Evolutionary conservation across 148 eudicot genomes (phyloP).

Genomic region (Rhododendron simsii): DNA sequence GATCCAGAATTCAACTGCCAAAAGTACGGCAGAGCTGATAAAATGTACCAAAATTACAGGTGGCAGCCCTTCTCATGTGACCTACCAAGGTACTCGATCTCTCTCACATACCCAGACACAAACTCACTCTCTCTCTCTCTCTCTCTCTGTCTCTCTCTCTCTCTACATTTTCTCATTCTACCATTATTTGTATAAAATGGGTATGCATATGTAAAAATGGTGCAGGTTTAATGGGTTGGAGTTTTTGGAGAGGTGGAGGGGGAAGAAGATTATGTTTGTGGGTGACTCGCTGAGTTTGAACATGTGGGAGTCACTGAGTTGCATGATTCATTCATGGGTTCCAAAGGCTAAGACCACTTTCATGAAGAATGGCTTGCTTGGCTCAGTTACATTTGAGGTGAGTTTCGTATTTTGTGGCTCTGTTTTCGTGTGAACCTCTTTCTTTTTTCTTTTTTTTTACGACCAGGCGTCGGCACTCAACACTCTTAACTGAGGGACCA

Average conservation of each 20-base stretch:
- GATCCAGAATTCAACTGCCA: slow-evolving; percentile 72
- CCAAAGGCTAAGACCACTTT: slow-evolving; percentile 54
- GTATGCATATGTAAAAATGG: background rate
- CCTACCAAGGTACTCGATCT: slow-evolving; percentile 52
- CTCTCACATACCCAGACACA: background rate
- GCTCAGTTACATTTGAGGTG: slow-evolving; percentile 65
- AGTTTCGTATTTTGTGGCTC: background rate
- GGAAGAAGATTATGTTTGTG: slow-evolving; percentile 90
- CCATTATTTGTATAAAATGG: background rate
- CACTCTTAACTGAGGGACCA: no score
- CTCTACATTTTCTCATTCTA: slow-evolving; percentile 1
- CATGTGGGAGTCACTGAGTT: slow-evolving; percentile 70
- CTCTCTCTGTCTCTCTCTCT: slow-evolving; percentile 1
- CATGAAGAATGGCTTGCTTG: slow-evolving; percentile 29
- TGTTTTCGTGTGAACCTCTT: background rate
- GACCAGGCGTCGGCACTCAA: no score
- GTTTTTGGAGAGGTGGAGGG: slow-evolving; percentile 66
- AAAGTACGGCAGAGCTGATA: slow-evolving; percentile 68
- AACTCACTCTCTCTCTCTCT: background rate
- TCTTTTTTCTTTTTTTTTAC: no score
- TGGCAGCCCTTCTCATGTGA: slow-evolving; percentile 81
- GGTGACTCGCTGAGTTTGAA: slow-evolving; percentile 80
- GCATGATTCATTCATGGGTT: slow-evolving; percentile 74
- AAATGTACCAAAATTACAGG: slow-evolving; percentile 56
- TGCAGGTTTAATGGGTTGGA: slow-evolving; percentile 73